Conservation (phyloP, 148 eudicot species). For the Vaccinium myrtillus region DNA sequence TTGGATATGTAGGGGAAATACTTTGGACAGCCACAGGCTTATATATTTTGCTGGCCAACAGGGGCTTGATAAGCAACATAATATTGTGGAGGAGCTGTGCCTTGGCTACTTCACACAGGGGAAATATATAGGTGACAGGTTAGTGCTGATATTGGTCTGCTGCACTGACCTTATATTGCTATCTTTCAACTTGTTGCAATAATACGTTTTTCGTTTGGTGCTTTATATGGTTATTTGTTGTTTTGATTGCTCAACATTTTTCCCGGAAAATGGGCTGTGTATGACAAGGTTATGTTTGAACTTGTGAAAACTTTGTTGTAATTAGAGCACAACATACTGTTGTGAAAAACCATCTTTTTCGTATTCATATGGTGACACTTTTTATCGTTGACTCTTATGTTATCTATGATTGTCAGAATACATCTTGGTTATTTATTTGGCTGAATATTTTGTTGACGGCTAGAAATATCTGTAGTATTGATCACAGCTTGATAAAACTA, state of each 20-base stretch:
- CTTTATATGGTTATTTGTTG: background rate
- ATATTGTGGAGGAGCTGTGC: slow-evolving; percentile 71
- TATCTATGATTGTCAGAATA: background rate
- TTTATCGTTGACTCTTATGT: background rate
- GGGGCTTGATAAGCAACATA: slow-evolving; percentile 71
- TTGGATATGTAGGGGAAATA: slow-evolving; percentile 56
- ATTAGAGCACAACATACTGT: background rate
- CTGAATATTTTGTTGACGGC: background rate
- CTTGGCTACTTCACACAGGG: slow-evolving; percentile 84
- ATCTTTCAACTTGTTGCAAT: background rate
- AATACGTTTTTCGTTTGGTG: background rate
- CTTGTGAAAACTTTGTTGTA: background rate
- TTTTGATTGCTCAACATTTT: background rate
- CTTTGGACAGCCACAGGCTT: slow-evolving; percentile 92
- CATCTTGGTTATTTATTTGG: background rate
- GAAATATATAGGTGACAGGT: slow-evolving; percentile 87
- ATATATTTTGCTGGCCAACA: slow-evolving; percentile 83
- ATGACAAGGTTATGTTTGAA: background rate
- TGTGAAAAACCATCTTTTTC: background rate
- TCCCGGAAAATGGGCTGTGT: background rate
- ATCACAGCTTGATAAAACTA: slow-evolving; percentile 1
- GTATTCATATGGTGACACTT: background rate
- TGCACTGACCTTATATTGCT: background rate
- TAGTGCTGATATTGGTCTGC: slow-evolving; percentile 11
- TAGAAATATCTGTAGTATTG: background rate